Evolutionary conservation across 768 basidiomycete genomes (phyloP).

Genomic region (Boletus sp.): DNA sequence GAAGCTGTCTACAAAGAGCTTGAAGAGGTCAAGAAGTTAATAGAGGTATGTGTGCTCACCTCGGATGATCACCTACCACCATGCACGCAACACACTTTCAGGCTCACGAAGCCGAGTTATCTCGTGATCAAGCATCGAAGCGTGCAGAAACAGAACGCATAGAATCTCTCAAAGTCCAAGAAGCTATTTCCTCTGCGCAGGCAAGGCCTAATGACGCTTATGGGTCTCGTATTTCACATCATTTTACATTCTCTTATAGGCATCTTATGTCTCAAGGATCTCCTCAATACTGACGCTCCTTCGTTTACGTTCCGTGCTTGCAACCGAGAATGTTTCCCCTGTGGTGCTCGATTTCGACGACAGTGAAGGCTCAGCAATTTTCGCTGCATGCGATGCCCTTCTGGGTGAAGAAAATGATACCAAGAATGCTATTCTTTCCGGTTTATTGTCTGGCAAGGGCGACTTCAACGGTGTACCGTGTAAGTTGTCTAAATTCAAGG

Average conservation of each 20-base stretch:
- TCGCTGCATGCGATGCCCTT: slow-evolving; percentile 50
- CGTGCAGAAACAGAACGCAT: slow-evolving; percentile 54
- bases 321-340: slow-evolving; percentile 42
- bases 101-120: slow-evolving; percentile 62
- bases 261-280: slow-evolving; percentile 39
- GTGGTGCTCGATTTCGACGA: slow-evolving; percentile 44
- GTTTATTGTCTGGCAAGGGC: slow-evolving; percentile 55
- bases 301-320: slow-evolving; percentile 52
- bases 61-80: neutral
- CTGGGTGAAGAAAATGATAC: slow-evolving; percentile 50
- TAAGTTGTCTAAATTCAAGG: slow-evolving; percentile 33
- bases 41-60: slow-evolving; percentile 68
- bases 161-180: slow-evolving; percentile 51
- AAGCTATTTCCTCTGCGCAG: slow-evolving; percentile 57
- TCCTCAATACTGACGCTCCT: slow-evolving; percentile 56
- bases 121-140: slow-evolving; percentile 52
- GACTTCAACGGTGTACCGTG: slow-evolving; percentile 62
- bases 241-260: slow-evolving; percentile 34
- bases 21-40: slow-evolving; percentile 75
- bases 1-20: slow-evolving; percentile 82
- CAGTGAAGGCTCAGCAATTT: slow-evolving; percentile 53
- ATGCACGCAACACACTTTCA: slow-evolving; percentile 25
- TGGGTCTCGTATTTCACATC: neutral
- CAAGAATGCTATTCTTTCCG: slow-evolving; percentile 50
- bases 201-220: slow-evolving; percentile 33